Evolutionary conservation across 306 rosid genomes (phyloP).

Genomic region (Rubus parviflorus): DNA sequence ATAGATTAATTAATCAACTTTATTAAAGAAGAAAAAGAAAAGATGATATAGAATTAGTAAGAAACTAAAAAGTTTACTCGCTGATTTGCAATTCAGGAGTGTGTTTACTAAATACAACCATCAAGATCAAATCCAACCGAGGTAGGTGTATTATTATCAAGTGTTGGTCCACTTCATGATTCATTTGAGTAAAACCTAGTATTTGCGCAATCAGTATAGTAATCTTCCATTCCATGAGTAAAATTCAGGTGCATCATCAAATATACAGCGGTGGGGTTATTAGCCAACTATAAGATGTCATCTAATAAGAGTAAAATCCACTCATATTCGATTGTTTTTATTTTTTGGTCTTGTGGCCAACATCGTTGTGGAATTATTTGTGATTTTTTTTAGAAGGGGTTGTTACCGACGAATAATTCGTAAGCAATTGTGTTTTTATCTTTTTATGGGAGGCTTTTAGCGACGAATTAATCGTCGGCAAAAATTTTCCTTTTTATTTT

Average conservation of each 20-base stretch:
- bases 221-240: not conserved
- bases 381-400: too few species aligned
- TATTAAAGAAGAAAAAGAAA: slow-evolving; percentile 1
- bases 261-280: too few species aligned
- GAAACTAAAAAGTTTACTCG: not conserved
- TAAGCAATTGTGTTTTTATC: too few species aligned
- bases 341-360: too few species aligned
- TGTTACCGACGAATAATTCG: too few species aligned
- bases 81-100: not conserved
- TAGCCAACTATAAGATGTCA: not conserved
- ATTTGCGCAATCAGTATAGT: not conserved
- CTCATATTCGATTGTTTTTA: not conserved
- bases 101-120: not conserved
- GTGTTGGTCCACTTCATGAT: not conserved
- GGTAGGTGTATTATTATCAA: not conserved
- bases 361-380: too few species aligned
- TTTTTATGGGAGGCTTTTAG: too few species aligned
- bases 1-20: slow-evolving; percentile 19
- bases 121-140: not conserved
- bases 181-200: not conserved
- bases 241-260: not conserved
- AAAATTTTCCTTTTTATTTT: too few species aligned
- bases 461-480: too few species aligned
- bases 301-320: not conserved
- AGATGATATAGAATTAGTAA: not conserved